Evolutionary conservation across 306 rosid genomes (phyloP).

Genomic region (Lotus japonicus): DNA sequence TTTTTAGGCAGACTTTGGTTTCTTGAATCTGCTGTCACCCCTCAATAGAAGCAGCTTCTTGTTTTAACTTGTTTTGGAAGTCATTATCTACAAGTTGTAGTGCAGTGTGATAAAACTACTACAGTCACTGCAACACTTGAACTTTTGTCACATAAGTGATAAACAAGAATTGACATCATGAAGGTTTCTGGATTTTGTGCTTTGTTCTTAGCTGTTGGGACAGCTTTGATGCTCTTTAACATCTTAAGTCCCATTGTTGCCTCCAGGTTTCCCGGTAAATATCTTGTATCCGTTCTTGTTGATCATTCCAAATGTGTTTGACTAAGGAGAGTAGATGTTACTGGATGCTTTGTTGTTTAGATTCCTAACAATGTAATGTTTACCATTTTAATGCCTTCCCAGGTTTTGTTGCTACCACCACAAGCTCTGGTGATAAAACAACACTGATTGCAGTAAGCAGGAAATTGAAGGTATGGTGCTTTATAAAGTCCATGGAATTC

Average conservation of each 20-base stretch:
- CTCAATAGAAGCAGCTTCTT: neutral
- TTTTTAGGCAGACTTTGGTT: conserved; percentile 17
- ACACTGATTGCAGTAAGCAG: conserved; percentile 25
- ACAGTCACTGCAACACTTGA: neutral
- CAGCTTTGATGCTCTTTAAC: conserved; percentile 25
- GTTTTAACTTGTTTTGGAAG: neutral
- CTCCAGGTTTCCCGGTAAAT: conserved; percentile 29
- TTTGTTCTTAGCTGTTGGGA: conserved; percentile 31
- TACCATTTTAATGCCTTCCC: neutral
- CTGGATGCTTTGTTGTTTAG: neutral
- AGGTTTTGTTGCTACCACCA: conserved; percentile 27
- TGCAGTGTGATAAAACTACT: neutral
- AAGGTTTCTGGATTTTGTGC: conserved; percentile 48
- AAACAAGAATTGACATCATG: conserved; percentile 30
- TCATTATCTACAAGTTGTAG: too few relatives aligned
- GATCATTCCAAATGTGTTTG: neutral
- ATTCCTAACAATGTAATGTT: neutral
- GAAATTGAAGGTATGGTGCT: conserved; percentile 56
- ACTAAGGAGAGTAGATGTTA: neutral
- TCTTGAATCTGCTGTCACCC: conserved; percentile 2
- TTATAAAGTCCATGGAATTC: neutral
- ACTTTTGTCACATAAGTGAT: neutral
- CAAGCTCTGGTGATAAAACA: conserved; percentile 23
- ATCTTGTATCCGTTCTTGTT: neutral
- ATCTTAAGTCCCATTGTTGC: conserved; percentile 16